phyloP scores from a whole-genome alignment of 1,284 basidiomycete species.

The Kwoniella shivajii region DNA sequence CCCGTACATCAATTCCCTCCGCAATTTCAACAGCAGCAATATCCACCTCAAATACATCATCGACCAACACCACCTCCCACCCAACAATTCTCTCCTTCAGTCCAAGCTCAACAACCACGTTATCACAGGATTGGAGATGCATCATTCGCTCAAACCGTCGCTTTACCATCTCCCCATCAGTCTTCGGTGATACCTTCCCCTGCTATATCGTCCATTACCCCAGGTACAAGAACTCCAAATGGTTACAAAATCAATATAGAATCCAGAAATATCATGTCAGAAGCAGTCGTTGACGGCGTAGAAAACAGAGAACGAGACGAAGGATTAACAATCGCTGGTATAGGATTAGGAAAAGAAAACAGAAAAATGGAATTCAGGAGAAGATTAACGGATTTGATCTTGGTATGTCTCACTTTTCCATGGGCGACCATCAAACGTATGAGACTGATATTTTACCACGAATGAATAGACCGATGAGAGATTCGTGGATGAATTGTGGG shows the following conservation, averaged over 20 bases:
- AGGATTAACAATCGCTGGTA: slow-evolving; percentile 3
- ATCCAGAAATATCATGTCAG: slow-evolving; percentile 7
- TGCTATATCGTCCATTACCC: background rate
- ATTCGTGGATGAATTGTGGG: slow-evolving; percentile 29
- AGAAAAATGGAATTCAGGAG: slow-evolving; percentile 18
- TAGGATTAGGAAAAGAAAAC: slow-evolving; percentile 11
- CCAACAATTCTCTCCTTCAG: background rate
- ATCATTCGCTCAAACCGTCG: slow-evolving; percentile 24
- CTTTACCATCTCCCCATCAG: background rate
- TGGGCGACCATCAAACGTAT: background rate
- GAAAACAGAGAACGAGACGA: slow-evolving; percentile 10
- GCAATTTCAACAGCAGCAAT: slow-evolving; percentile 5
- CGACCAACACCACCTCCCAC: background rate
- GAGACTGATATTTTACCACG: background rate
- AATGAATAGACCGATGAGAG: slow-evolving; percentile 19
- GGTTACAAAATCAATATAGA: background rate
- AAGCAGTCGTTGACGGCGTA: slow-evolving; percentile 12
- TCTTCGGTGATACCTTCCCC: background rate
- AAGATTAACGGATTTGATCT: slow-evolving; percentile 22
- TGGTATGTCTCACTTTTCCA: slow-evolving; percentile 12
- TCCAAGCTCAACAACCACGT: background rate
- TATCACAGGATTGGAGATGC: slow-evolving; percentile 22
- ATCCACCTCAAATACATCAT: background rate
- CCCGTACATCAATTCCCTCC: background rate
- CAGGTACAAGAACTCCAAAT: background rate